Conservation (phyloP, 495 filamentous ascomycete genomes). For the Baudoinia panamericana region DNA sequence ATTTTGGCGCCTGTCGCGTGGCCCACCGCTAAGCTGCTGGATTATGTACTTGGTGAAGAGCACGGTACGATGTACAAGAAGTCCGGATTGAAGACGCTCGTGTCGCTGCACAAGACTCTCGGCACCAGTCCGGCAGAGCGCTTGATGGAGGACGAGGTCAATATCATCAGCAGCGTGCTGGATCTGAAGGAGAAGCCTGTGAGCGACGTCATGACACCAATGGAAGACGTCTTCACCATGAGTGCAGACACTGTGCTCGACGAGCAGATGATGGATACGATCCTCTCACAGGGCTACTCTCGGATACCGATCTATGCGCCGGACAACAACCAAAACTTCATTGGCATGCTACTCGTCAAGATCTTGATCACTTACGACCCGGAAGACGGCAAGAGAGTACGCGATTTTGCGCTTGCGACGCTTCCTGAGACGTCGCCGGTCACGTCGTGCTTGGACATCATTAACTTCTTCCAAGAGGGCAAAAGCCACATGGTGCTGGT, state of each 20-base stretch:
- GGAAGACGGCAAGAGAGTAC: constrained; percentile 71
- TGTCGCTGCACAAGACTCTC: constrained; percentile 82
- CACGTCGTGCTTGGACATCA: constrained; percentile 91
- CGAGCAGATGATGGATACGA: constrained; percentile 81
- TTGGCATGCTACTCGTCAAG: constrained; percentile 95
- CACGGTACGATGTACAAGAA: constrained; percentile 95
- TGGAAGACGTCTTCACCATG: constrained; percentile 94
- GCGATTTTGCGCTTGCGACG: constrained; percentile 83
- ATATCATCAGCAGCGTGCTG: constrained; percentile 91
- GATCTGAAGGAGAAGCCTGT: constrained; percentile 95
- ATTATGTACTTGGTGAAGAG: constrained; percentile 76
- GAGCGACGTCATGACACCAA: constrained; percentile 92
- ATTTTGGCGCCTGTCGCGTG: constrained; percentile 73
- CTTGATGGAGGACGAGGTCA: constrained; percentile 93
- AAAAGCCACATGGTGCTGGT: constrained; percentile 98
- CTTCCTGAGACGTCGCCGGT: constrained; percentile 88
- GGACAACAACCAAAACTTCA: constrained; percentile 71
- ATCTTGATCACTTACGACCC: constrained; percentile 98
- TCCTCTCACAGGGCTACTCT: constrained; percentile 86
- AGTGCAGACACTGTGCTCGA: constrained; percentile 82
- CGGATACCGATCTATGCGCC: constrained; percentile 86
- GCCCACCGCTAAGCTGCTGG: constrained; percentile 81
- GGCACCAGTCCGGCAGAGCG: constrained; percentile 72
- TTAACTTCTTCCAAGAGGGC: constrained; percentile 98
- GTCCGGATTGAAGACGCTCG: constrained; percentile 77